phyloP scores from a whole-genome alignment of 495 filamentous ascomycete species.

The Tuber umbilicatum region DNA sequence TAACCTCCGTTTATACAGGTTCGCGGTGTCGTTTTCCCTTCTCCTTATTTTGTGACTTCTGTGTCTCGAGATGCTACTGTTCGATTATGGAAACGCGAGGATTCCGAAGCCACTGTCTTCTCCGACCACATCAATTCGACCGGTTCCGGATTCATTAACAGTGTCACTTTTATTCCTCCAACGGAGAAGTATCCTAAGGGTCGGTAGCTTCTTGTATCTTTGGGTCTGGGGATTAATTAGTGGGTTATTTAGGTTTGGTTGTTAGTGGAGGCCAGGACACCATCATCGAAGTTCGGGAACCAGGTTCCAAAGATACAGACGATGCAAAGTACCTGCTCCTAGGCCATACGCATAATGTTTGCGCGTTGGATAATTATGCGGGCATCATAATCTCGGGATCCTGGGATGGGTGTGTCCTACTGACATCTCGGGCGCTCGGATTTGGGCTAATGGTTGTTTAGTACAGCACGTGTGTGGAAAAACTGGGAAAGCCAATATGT shows the following conservation, averaged over 20 bases:
- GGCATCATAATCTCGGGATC: constrained; percentile 79
- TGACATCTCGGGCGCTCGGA: neutral
- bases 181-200: constrained; percentile 60
- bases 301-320: constrained; percentile 45
- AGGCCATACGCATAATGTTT: constrained; percentile 81
- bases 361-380: constrained; percentile 70
- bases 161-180: constrained; percentile 68
- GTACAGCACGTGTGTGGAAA: constrained; percentile 41
- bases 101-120: constrained; percentile 60
- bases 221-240: constrained; percentile 6
- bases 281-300: constrained; percentile 82
- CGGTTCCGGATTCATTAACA: constrained; percentile 76
- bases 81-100: constrained; percentile 67
- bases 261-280: constrained; percentile 82
- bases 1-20: constrained; percentile 54
- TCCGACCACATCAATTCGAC: constrained; percentile 69
- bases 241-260: constrained; percentile 55
- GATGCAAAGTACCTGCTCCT: constrained; percentile 78
- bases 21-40: constrained; percentile 75
- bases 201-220: constrained; percentile 14
- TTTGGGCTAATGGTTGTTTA: constrained; percentile 25
- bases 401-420: constrained; percentile 70
- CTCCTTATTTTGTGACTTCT: constrained; percentile 64
- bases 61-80: constrained; percentile 89
- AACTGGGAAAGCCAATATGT: constrained; percentile 66